These are phyloP conservation scores for Starmerella powellii DNA, from an alignment of 805 yeast species.

Conservation along the genomic window DNA sequence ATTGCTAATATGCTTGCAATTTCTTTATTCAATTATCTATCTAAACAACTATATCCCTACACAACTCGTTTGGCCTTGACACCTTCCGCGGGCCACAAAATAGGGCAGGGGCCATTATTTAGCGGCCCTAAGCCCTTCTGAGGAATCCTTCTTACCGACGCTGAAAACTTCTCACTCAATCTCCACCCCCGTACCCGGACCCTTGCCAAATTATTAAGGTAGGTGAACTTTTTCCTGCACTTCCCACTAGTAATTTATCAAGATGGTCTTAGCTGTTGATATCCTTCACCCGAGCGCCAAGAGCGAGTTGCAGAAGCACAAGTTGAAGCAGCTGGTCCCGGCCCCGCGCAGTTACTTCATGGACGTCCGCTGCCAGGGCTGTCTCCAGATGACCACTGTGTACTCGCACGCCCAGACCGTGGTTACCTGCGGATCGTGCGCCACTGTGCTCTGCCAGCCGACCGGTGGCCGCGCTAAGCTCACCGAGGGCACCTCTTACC, in stretches of 20 bases:
- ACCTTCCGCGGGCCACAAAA: no score
- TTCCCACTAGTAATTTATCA: slow-evolving; percentile 9
- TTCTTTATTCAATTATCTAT: no score
- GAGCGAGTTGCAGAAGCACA: slow-evolving; percentile 93
- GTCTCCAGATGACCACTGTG: slow-evolving; percentile 97
- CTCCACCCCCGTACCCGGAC: slow-evolving; percentile 7
- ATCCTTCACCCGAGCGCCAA: slow-evolving; percentile 96
- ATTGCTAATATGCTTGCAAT: no score
- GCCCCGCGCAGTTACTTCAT: slow-evolving; percentile 98
- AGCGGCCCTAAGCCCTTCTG: slow-evolving; percentile 9
- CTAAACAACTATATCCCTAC: not conserved
- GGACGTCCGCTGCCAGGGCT: slow-evolving; percentile 99
- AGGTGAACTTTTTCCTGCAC: slow-evolving; percentile 12
- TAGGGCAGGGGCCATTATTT: no score
- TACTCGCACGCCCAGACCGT: slow-evolving; percentile 99
- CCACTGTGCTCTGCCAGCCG: slow-evolving; percentile 97
- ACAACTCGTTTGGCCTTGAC: not conserved
- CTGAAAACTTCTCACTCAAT: slow-evolving; percentile 13
- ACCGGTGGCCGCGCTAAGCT: slow-evolving; percentile 99
- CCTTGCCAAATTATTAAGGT: slow-evolving; percentile 12
- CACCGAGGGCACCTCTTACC: slow-evolving; percentile 99
- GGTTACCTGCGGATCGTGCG: slow-evolving; percentile 97
- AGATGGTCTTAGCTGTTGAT: slow-evolving; percentile 93
- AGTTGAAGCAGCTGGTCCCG: slow-evolving; percentile 94
- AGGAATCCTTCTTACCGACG: no score